Evolutionary conservation across 2,329 filamentous ascomycete genomes (phyloP).

Genomic region (Mycosphaerella arachidis): DNA sequence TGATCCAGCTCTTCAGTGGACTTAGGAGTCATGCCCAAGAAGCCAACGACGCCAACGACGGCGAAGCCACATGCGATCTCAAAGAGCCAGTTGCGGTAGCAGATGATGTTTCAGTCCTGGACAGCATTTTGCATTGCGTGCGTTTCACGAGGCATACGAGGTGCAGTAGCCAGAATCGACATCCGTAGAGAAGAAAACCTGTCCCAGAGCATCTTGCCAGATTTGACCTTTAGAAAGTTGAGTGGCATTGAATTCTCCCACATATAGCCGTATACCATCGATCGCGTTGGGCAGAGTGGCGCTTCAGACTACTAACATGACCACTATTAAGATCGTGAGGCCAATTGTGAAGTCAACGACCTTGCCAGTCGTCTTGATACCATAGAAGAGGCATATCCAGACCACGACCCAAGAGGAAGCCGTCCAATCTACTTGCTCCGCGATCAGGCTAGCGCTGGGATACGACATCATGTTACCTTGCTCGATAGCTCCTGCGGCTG

Average conservation of each 20-base stretch:
- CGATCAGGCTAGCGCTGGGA: conserved; percentile 45
- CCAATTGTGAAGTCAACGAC: conserved; percentile 62
- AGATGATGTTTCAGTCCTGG: conserved; percentile 55
- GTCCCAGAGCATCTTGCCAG: conserved; percentile 58
- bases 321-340: conserved; percentile 52
- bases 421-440: conserved; percentile 56
- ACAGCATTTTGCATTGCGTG: conserved; percentile 56
- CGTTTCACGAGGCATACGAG: conserved; percentile 55
- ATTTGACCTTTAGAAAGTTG: conserved; percentile 49
- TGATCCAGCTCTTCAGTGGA: conserved; percentile 47
- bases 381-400: conserved; percentile 57
- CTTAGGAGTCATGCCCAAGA: conserved; percentile 38
- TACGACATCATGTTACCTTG: conserved; percentile 46
- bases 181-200: conserved; percentile 58
- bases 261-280: conserved; percentile 50
- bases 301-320: conserved; percentile 54
- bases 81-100: conserved; percentile 53
- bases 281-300: conserved; percentile 52
- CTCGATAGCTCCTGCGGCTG: conserved; percentile 28
- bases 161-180: conserved; percentile 58
- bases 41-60: conserved; percentile 54
- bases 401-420: conserved; percentile 58
- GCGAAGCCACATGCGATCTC: conserved; percentile 50
- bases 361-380: conserved; percentile 54
- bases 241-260: conserved; percentile 46